Evolutionary conservation across 2,329 filamentous ascomycete species (phyloP).

Genomic region (Cordyceps cateniannulata): DNA sequence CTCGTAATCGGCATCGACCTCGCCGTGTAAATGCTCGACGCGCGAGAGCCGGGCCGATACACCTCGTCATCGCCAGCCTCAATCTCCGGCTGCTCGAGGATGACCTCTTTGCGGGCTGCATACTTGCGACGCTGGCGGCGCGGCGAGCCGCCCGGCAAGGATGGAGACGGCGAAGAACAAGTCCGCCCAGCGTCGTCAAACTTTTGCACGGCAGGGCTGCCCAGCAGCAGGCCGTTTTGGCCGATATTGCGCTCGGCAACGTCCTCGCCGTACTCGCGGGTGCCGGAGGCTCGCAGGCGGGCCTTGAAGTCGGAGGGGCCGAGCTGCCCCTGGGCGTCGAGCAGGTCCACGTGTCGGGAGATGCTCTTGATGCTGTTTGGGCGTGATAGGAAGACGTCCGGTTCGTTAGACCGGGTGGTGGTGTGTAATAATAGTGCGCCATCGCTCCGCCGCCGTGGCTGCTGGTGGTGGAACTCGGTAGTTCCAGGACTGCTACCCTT

Average conservation of each 20-base stretch:
- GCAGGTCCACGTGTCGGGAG: slow-evolving; percentile 41
- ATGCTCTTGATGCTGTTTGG: not conserved
- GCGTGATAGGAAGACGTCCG: not conserved
- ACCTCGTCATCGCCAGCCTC: not conserved
- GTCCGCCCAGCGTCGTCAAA: slow-evolving; percentile 17
- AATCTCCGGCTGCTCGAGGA: not conserved
- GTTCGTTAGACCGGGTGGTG: not conserved
- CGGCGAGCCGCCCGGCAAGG: not conserved
- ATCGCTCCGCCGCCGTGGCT: too few relatives aligned
- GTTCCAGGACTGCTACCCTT: not conserved
- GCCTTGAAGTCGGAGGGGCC: slow-evolving; percentile 41
- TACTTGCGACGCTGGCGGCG: not conserved
- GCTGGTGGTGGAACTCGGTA: not conserved
- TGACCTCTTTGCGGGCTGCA: not conserved
- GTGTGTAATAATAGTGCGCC: not conserved
- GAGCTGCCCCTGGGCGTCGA: slow-evolving; percentile 51
- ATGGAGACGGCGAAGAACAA: too few relatives aligned
- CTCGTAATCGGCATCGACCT: not conserved
- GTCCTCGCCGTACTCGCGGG: slow-evolving; percentile 55
- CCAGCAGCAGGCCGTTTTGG: slow-evolving; percentile 28
- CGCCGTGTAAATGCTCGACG: not conserved
- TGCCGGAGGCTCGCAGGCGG: slow-evolving; percentile 43
- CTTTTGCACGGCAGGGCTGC: slow-evolving; percentile 27
- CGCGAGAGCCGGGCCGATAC: not conserved
- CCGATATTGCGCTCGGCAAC: slow-evolving; percentile 55